phyloP scores from a whole-genome alignment of 1,139 yeast genomes.

The Diutina sp. region DNA sequence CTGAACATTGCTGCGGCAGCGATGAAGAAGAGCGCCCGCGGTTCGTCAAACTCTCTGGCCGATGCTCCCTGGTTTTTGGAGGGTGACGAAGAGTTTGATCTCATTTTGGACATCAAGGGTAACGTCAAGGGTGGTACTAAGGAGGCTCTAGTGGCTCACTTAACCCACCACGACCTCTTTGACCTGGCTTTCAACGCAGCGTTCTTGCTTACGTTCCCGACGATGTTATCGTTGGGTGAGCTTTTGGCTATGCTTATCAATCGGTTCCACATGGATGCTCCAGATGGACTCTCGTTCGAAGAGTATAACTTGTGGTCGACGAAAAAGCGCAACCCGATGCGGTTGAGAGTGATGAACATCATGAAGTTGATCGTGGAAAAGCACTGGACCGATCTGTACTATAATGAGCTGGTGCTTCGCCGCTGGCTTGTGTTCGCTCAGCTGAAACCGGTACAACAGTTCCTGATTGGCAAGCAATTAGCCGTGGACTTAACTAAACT shows the following conservation, averaged over 20 bases:
- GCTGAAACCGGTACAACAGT: constrained; percentile 30
- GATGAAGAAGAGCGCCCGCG: neutral
- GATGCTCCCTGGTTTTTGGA: constrained; percentile 73
- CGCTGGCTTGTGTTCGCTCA: constrained; percentile 48
- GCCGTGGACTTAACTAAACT: constrained; percentile 14
- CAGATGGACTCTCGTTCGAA: constrained; percentile 76
- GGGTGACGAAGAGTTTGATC: constrained; percentile 63
- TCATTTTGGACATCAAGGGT: constrained; percentile 64
- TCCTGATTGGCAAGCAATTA: constrained; percentile 21
- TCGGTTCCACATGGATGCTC: constrained; percentile 67
- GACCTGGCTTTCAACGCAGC: constrained; percentile 63
- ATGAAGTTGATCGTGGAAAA: constrained; percentile 61
- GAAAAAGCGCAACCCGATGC: constrained; percentile 54
- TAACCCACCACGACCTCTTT: constrained; percentile 64
- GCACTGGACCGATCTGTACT: constrained; percentile 65
- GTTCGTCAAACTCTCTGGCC: neutral
- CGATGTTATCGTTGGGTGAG: constrained; percentile 60
- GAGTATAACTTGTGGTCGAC: constrained; percentile 77
- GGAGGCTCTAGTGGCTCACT: constrained; percentile 67
- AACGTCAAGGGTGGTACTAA: constrained; percentile 77
- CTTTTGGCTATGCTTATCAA: constrained; percentile 48
- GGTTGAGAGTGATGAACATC: constrained; percentile 56
- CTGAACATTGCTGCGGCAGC: neutral
- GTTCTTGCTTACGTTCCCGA: constrained; percentile 62
- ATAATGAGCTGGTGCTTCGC: constrained; percentile 33